Evolutionary conservation across 2,329 filamentous ascomycete genomes (phyloP).

Genomic region (Didymella segeticola): DNA sequence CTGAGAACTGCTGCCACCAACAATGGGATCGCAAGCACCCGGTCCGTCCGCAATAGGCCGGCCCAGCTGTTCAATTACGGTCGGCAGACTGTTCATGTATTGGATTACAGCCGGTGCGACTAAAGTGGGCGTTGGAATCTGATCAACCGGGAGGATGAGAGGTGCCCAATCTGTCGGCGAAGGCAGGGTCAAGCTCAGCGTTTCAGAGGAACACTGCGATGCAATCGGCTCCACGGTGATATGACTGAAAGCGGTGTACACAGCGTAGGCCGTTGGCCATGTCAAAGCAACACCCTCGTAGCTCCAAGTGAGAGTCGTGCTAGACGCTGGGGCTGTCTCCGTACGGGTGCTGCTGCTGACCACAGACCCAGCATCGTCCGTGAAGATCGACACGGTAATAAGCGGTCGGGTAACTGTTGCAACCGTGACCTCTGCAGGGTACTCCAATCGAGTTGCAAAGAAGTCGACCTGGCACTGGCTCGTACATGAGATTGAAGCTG

Average conservation of each 20-base stretch:
- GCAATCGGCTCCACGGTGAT: constrained; percentile 30
- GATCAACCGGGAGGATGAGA: constrained; percentile 29
- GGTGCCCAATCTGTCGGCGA: constrained; percentile 35
- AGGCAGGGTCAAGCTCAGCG: constrained; percentile 27
- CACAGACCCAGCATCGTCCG: constrained; percentile 15
- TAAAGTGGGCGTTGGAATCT: constrained; percentile 27
- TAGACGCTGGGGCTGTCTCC: constrained; percentile 19
- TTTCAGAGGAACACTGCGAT: constrained; percentile 29
- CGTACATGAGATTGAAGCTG: constrained; percentile 31
- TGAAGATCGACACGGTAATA: constrained; percentile 34
- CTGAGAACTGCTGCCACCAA: constrained; percentile 8
- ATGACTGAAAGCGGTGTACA: constrained; percentile 40
- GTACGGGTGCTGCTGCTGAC: constrained; percentile 26
- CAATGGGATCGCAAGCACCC: constrained; percentile 46
- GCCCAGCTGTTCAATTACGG: constrained; percentile 40
- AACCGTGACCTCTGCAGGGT: constrained; percentile 34
- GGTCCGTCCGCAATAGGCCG: constrained; percentile 31
- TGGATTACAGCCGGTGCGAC: constrained; percentile 38
- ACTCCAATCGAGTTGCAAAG: constrained; percentile 36
- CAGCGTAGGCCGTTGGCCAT: constrained; percentile 42
- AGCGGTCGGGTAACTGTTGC: constrained; percentile 23
- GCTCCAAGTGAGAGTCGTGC: constrained; percentile 35
- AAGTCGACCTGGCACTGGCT: constrained; percentile 43
- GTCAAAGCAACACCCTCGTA: constrained; percentile 36
- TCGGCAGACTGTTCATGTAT: constrained; percentile 41